Conservation (phyloP, 139 green algal genomes). For the Chlamydomonas applanata region DNA sequence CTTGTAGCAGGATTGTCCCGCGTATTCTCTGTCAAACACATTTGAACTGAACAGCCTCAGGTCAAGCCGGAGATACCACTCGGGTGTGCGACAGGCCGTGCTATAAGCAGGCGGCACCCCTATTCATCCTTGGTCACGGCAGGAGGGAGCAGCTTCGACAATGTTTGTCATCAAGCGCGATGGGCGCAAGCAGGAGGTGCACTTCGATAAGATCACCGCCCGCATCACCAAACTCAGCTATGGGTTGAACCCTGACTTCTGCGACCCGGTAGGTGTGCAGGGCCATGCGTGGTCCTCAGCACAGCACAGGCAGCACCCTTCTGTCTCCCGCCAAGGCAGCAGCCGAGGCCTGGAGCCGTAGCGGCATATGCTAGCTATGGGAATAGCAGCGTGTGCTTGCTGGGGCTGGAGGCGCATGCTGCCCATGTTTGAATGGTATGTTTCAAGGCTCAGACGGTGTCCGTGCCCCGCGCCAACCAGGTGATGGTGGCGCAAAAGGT, state of each 20-base stretch:
- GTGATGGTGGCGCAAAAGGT: slow-evolving; percentile 98
- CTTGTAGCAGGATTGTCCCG: no score
- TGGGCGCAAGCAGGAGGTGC: slow-evolving; percentile 82
- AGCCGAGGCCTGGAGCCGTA: not conserved
- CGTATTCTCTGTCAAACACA: no score
- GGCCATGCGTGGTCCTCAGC: no score
- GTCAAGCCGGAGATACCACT: no score
- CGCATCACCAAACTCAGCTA: slow-evolving; percentile 96
- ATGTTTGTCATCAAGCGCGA: slow-evolving; percentile 96
- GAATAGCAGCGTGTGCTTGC: not conserved
- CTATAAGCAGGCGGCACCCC: no score
- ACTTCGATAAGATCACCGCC: slow-evolving; percentile 99
- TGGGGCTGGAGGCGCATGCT: no score
- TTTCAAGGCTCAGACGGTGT: not conserved
- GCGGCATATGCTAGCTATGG: not conserved
- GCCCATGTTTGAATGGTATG: no score
- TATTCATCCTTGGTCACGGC: not conserved
- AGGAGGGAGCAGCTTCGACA: not conserved
- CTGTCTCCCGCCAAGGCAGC: not conserved
- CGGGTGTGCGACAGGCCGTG: not conserved
- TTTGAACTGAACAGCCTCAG: no score
- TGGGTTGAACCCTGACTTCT: slow-evolving; percentile 93
- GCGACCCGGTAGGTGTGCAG: slow-evolving; percentile 76
- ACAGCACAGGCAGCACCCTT: no score
- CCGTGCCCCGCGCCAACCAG: slow-evolving; percentile 40